Evolutionary conservation across 345 rosid species (phyloP).

Genomic region (Tarenaya hassleriana): DNA sequence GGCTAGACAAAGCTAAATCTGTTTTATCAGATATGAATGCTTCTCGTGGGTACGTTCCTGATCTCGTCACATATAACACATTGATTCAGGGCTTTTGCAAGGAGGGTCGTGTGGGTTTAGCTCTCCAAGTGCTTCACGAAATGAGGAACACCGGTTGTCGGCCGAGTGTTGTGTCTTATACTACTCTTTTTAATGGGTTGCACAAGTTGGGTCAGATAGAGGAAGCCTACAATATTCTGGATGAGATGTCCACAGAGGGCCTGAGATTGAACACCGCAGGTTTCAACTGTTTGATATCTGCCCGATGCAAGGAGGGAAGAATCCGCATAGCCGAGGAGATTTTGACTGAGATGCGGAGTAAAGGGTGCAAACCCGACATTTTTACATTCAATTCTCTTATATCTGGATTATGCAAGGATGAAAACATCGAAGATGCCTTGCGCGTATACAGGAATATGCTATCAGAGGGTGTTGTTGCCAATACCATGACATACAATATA

Average conservation of each 20-base stretch:
- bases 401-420: conserved; percentile 59
- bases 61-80: conserved; percentile 59
- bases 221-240: conserved; percentile 41
- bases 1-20: conserved; percentile 58
- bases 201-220: conserved; percentile 58
- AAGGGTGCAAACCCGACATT: conserved; percentile 77
- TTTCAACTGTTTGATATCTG: conserved; percentile 58
- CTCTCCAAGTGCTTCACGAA: conserved; percentile 46
- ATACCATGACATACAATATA: conserved; percentile 74
- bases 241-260: conserved; percentile 51
- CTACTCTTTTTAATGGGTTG: conserved; percentile 53
- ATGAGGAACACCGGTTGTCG: conserved; percentile 49
- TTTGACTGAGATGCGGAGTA: conserved; percentile 54
- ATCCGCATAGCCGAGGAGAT: conserved; percentile 46
- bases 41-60: conserved; percentile 36
- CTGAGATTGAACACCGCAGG: conserved; percentile 62
- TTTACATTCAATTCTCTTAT: conserved; percentile 74
- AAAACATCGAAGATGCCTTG: conserved; percentile 52
- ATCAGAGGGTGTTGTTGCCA: conserved; percentile 70
- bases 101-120: conserved; percentile 53
- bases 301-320: conserved; percentile 52
- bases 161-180: conserved; percentile 60
- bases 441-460: conserved; percentile 57
- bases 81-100: conserved; percentile 62
- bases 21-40: conserved; percentile 37